A percentile compares a stretch with the other conserved stretches of the same genome.
Evolutionary conservation across 1,139 yeast species (phyloP).

Genomic region (Diutina siamensis): DNA sequence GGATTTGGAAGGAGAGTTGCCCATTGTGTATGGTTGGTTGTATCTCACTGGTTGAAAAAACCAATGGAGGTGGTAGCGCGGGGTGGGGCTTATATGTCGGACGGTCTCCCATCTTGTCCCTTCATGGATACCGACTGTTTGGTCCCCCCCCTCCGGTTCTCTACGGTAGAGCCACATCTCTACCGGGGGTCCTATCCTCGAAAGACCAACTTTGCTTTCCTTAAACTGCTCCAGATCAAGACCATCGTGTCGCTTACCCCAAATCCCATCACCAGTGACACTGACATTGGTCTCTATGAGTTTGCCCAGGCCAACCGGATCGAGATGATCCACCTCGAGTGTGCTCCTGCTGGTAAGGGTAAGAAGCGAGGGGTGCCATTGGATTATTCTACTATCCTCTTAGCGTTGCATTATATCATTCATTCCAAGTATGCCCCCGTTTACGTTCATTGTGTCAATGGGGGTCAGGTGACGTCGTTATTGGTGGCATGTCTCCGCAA

Average conservation of each 20-base stretch:
- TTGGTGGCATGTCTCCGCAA: constrained; percentile 80
- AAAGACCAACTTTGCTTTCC: constrained; percentile 57
- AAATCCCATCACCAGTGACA: constrained; percentile 45
- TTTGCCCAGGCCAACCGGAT: constrained; percentile 43
- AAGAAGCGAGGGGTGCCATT: constrained; percentile 74
- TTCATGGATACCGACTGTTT: constrained; percentile 13
- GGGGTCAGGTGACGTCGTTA: constrained; percentile 77
- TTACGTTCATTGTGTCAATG: constrained; percentile 79
- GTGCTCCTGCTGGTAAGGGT: constrained; percentile 58
- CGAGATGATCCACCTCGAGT: constrained; percentile 49
- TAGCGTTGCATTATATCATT: constrained; percentile 49
- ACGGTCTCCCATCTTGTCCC: too few species aligned
- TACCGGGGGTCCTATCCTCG: constrained; percentile 86
- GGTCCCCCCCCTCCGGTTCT: constrained; percentile 76
- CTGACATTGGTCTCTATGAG: constrained; percentile 37
- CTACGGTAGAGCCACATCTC: constrained; percentile 54
- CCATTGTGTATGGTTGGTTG: constrained; percentile 24
- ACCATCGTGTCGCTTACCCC: constrained; percentile 79
- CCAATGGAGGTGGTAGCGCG: constrained; percentile 1
- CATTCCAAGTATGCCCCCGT: constrained; percentile 55
- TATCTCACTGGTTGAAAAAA: background rate
- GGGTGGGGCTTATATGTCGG: too few species aligned
- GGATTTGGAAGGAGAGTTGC: constrained; percentile 45
- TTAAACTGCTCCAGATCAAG: constrained; percentile 53
- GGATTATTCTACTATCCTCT: constrained; percentile 48